Base-by-base conservation (phyloP, 371 early-diverging fungal genomes). In the Mucor irregularis region DNA sequence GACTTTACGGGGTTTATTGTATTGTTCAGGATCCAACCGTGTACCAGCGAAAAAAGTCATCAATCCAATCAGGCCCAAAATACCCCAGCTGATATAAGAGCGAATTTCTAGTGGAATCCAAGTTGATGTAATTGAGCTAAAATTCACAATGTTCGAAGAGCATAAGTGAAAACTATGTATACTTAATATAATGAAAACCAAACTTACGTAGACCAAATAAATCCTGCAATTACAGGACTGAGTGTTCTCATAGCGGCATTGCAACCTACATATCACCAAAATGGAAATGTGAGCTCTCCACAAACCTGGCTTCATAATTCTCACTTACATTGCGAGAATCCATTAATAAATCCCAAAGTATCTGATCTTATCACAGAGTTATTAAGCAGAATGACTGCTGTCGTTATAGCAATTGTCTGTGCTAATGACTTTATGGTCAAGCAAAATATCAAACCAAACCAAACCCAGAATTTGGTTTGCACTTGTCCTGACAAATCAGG, bases 291-390 rank as follows among this genome's bases (percentile, higher is more conserved):
- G 22, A 21, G 21, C n/a, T n/a, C n/a, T n/a, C n/a, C n/a, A n/a
- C n/a, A n/a, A n/a, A n/a, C n/a, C n/a, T 21, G 8, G 1, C 5
- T 13, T n/a, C 14, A 0, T 9, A 31, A 11, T 19, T 19, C 2
- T 13, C 1, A n/a, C 64, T 60, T 70, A 65, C 78, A 74, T 59
- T 74, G 73, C 11, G 78, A 59, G 37, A 73, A 74, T 3, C 71
- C 78, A 52, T 73, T 74, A 14, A 73, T 56, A 1, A 71, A 56
- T 8, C 75, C 75, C 9, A 78, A 50, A 4, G 66, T 45, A 26
- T 64, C 58, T 8, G 46, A 29, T 22, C 64, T 51, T 17, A 68
- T 57, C 1, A 68, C 66, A 5, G 63, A 61, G 34, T 74, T 58
- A 34, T 68, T 72, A 0, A 73, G 42, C 7, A 78, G 46, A 25